Evolutionary conservation across 257 asterid species (phyloP), one percentile per base, ranked within the genome.

Genomic region (Misopates orontium): DNA sequence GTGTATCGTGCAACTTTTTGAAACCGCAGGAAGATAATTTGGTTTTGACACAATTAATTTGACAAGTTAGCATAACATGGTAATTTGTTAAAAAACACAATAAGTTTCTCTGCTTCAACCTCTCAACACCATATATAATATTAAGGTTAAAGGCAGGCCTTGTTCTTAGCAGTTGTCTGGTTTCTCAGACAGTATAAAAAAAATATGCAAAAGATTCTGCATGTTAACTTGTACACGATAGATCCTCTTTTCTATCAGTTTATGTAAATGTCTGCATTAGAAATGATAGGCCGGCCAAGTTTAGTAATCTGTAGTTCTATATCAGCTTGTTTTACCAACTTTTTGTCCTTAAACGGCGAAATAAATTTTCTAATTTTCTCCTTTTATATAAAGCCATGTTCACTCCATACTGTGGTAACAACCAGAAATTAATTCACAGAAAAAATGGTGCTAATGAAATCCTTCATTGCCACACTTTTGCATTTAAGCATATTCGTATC

Each of bases 211-310:
- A 15, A 56, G 15, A 42, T 40, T 62, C 68, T 71, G 45, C 55
- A 61, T 51, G 19, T 52, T 49, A 51, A 25, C 21, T 36, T 65
- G 14, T 16, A 32, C 44, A 19, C 57, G 17, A 64, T 15, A 45
- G 68, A 24, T 5, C 21, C 22, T 11, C 48, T 32, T 57, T 39
- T 11, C n/a, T 8, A 32, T 57, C 63, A 63, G 8, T 70, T 73
- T 71, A 51, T 56, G 10, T 56, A 36, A 50, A 66, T 63, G 62
- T 50, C 69, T 31, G 56, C 61, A 67, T 71, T 41, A 56, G 13
- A 8, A 50, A 64, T 24, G 17, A 21, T 19, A 17, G 52, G 79
- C 76, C 78, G 84, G 86, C 86, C 75, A 62, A 60, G 63, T 42
- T 17, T 16, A 64, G 18, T 24, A 18, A 19, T 56, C 22, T 47